Conservation (phyloP, 495 filamentous ascomycete genomes). For the Neurospora tetraspora region DNA sequence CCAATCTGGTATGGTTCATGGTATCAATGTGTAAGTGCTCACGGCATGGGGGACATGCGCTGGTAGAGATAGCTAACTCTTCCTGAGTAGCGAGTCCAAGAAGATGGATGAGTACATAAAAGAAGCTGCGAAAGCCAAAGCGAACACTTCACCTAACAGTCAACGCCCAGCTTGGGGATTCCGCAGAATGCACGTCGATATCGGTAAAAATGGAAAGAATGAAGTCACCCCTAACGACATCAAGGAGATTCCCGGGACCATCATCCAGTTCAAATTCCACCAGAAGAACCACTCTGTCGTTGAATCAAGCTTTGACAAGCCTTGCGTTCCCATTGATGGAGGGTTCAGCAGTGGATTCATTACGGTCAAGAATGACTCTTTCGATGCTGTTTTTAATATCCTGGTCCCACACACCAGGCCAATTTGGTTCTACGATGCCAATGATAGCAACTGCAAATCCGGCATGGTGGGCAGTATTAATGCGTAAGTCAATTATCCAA, state of each 20-base stretch:
- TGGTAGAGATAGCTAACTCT: too few relatives aligned
- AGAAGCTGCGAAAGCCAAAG: too few relatives aligned
- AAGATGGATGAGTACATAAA: too few relatives aligned
- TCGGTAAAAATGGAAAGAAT: too few relatives aligned
- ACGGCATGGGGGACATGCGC: too few relatives aligned
- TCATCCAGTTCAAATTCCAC: slow-evolving; percentile 31
- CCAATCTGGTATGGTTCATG: too few relatives aligned
- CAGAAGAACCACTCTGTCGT: slow-evolving; percentile 32
- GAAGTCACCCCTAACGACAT: slow-evolving; percentile 29
- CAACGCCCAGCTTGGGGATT: too few relatives aligned
- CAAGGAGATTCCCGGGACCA: slow-evolving; percentile 22
- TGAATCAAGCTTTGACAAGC: slow-evolving; percentile 31
- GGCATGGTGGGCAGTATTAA: slow-evolving; percentile 37
- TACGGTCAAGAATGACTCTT: slow-evolving; percentile 16
- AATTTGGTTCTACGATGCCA: slow-evolving; percentile 49
- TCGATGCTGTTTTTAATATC: slow-evolving; percentile 33
- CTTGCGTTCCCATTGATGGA: slow-evolving; percentile 26
- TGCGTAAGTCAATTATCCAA: slow-evolving; percentile 8
- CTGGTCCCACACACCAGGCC: slow-evolving; percentile 37
- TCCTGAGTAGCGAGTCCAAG: too few relatives aligned
- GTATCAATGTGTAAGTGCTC: too few relatives aligned
- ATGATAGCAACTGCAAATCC: slow-evolving; percentile 30
- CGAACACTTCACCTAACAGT: too few relatives aligned
- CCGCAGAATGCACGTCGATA: too few relatives aligned
- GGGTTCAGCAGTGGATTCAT: too few relatives aligned